Evolutionary conservation across 306 rosid genomes (phyloP), one percentile per base, ranked within the genome.

Genomic region (Fagus crenata): DNA sequence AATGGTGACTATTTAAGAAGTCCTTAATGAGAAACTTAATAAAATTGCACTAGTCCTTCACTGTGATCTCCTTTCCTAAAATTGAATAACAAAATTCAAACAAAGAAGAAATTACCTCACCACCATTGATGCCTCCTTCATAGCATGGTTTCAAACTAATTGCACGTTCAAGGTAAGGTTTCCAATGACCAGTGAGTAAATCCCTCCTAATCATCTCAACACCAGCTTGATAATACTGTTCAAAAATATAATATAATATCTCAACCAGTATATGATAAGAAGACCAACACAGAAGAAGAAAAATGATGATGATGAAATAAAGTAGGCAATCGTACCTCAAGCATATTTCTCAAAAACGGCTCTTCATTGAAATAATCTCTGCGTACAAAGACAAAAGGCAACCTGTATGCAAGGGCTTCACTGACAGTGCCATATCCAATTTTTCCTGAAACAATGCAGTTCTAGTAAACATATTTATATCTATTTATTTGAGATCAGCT

Each of bases 201-300:
- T 95, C 98, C 87, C 98, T 89, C 78, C 98, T 81, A 77, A 95
- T 92, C 98, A 95, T 95, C 88, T 95, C 98, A 81, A 95, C 97
- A 0, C 98, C 98, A n/a, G 92, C 67, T 95, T 95, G 98, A 86
- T 84, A 89, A 75, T 77, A 71, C 97, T 95, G 83, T 76, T 74
- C 4, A n/a, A 60, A 69, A 56, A 15, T 56, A 61, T 41, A 41
- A 69, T 46, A 9, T 37, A 58, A n/a, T 17, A 73, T 42, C 63
- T 56, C 1, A 70, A 70, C 31, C 22, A 65, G 68, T 3, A 69
- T 75, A 68, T 36, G 17, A 77, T 43, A 42, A 53, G 65, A 49
- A 37, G 37, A 28, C 6, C n/a, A 12, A 35, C 71, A 71, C 18
- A 72, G 42, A 64, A 32, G 53, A 67, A 39, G 32, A 79, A 11